Evolutionary conservation across 2,329 filamentous ascomycete species (phyloP).

Genomic region (Penicillium paneum): DNA sequence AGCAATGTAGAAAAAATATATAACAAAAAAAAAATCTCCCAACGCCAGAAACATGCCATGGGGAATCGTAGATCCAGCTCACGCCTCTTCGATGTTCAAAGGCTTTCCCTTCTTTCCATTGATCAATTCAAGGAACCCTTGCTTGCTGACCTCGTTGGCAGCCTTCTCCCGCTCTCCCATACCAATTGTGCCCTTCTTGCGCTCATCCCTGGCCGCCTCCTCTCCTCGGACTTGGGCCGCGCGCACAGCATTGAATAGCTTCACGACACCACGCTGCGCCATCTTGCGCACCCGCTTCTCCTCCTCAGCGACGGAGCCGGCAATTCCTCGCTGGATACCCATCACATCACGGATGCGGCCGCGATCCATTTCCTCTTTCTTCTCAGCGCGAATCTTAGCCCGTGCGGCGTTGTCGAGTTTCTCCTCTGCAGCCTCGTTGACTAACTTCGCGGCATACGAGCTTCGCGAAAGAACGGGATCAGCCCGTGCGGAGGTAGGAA

Average conservation of each 20-base stretch:
- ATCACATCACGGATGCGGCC: slow-evolving; percentile 86
- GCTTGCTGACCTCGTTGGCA: slow-evolving; percentile 93
- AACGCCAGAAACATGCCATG: slow-evolving; percentile 38
- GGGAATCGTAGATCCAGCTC: slow-evolving; percentile 23
- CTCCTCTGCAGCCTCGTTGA: slow-evolving; percentile 68
- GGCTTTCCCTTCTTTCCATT: slow-evolving; percentile 54
- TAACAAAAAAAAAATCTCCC: slow-evolving; percentile 19
- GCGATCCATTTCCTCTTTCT: slow-evolving; percentile 74
- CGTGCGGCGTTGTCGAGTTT: slow-evolving; percentile 79
- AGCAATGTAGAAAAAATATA: slow-evolving; percentile 20
- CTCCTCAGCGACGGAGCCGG: slow-evolving; percentile 58
- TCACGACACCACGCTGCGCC: slow-evolving; percentile 89
- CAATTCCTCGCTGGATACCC: slow-evolving; percentile 55
- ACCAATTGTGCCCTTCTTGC: slow-evolving; percentile 72
- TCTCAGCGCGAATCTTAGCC: slow-evolving; percentile 75
- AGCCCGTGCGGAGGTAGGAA: slow-evolving; percentile 73
- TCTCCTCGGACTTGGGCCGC: slow-evolving; percentile 86
- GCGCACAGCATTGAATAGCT: slow-evolving; percentile 92
- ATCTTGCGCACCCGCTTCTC: slow-evolving; percentile 82
- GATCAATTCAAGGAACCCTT: slow-evolving; percentile 93
- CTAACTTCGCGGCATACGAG: slow-evolving; percentile 67
- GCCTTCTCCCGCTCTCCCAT: slow-evolving; percentile 78
- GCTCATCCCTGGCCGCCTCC: slow-evolving; percentile 65
- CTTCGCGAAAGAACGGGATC: slow-evolving; percentile 92
- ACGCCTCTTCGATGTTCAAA: slow-evolving; percentile 46